These are phyloP conservation scores for Rhinocladiella similis DNA, from an alignment of 2,329 filamentous ascomycete species.

Conservation along the genomic window DNA sequence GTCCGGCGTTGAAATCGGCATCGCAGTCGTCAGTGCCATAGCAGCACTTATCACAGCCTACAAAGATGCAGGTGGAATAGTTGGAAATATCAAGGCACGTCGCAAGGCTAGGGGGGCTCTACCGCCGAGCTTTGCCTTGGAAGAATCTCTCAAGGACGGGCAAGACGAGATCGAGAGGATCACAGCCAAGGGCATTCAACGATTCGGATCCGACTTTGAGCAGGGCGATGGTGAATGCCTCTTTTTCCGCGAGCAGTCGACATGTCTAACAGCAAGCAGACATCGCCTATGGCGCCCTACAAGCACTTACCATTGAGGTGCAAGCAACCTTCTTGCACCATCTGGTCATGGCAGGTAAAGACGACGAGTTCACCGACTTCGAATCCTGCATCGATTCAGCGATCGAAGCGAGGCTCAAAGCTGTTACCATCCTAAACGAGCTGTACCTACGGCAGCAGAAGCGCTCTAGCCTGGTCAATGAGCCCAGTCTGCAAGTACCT, in stretches of 20 bases:
- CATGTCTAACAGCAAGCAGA: not conserved
- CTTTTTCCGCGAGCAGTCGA: not conserved
- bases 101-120: constrained; percentile 12
- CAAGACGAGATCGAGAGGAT: constrained; percentile 20
- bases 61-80: constrained; percentile 17
- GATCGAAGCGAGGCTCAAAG: constrained; percentile 14
- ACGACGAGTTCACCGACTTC: constrained; percentile 16
- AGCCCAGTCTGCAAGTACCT: not conserved
- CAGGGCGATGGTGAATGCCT: constrained; percentile 16
- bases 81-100: constrained; percentile 18
- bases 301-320: constrained; percentile 20
- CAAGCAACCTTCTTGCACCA: constrained; percentile 14
- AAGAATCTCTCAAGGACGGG: constrained; percentile 18
- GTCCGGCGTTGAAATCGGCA: constrained; percentile 15
- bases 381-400: constrained; percentile 16
- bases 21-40: constrained; percentile 12
- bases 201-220: constrained; percentile 15
- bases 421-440: constrained; percentile 20
- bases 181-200: constrained; percentile 15
- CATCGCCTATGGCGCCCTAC: constrained; percentile 19
- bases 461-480: constrained; percentile 3
- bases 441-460: constrained; percentile 20
- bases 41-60: constrained; percentile 19
- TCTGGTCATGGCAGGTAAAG: constrained; percentile 12
- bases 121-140: constrained; percentile 13